Percentiles rank a stretch among this genome's conserved stretches.
phyloP scores from a whole-genome alignment of 306 rosid species.

The Sicyos baderoa region DNA sequence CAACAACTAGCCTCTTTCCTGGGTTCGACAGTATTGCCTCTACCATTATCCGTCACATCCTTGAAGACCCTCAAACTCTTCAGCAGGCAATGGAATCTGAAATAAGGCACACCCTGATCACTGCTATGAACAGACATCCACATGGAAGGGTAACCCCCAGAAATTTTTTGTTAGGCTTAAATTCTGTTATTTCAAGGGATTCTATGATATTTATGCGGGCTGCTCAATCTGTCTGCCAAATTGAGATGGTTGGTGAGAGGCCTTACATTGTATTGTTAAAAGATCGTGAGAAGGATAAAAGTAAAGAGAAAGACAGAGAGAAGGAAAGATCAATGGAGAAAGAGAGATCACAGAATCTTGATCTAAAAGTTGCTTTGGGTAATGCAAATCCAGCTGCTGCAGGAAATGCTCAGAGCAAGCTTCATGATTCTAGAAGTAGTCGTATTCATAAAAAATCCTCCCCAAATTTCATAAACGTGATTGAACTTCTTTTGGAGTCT shows the following conservation, averaged over 20 bases:
- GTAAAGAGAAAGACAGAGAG: slow-evolving; percentile 71
- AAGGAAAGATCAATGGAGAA: slow-evolving; percentile 61
- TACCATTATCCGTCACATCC: slow-evolving; percentile 76
- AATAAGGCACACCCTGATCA: slow-evolving; percentile 69
- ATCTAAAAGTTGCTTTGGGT: slow-evolving; percentile 55
- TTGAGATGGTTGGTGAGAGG: slow-evolving; percentile 91
- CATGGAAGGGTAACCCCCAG: slow-evolving; percentile 88
- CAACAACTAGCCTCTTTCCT: slow-evolving; percentile 81
- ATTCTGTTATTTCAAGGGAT: slow-evolving; percentile 79
- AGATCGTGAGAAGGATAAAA: slow-evolving; percentile 80
- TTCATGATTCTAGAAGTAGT: slow-evolving; percentile 54
- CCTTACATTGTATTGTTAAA: slow-evolving; percentile 63
- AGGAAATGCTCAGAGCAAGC: slow-evolving; percentile 52
- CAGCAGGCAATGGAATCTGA: slow-evolving; percentile 99
- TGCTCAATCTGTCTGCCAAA: slow-evolving; percentile 91
- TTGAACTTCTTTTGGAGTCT: slow-evolving; percentile 82
- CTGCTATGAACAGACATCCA: slow-evolving; percentile 73
- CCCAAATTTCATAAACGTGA: slow-evolving; percentile 70
- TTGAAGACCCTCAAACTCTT: slow-evolving; percentile 97
- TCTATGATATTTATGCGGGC: slow-evolving; percentile 79
- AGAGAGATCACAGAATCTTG: slow-evolving; percentile 48
- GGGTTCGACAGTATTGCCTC: slow-evolving; percentile 93
- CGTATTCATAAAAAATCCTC: slow-evolving; percentile 57
- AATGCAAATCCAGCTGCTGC: slow-evolving; percentile 36
- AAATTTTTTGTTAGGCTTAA: slow-evolving; percentile 55